phyloP scores from a whole-genome alignment of 352 stramenopile species.

The Globisporangium solare region DNA sequence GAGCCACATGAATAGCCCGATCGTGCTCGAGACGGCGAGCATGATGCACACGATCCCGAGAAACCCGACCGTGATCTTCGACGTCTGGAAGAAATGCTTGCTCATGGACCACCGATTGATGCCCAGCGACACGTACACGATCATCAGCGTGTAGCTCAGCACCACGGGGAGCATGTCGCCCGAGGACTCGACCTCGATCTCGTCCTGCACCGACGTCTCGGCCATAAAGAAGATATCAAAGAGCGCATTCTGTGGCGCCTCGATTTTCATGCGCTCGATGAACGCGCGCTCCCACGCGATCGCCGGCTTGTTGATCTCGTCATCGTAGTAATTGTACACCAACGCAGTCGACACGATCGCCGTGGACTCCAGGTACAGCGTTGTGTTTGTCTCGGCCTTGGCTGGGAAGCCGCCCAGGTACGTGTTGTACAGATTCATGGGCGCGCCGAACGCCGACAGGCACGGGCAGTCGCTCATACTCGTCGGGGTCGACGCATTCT shows the following conservation, averaged over 20 bases:
- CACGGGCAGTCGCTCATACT: conserved; percentile 67
- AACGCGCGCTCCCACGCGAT: conserved; percentile 67
- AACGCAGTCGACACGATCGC: conserved; percentile 51
- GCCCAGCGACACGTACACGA: conserved; percentile 63
- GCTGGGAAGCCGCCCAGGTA: conserved; percentile 51
- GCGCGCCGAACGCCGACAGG: conserved; percentile 50
- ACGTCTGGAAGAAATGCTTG: conserved; percentile 52
- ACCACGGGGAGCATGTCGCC: conserved; percentile 38
- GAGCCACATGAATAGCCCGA: conserved; percentile 64
- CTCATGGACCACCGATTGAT: conserved; percentile 54
- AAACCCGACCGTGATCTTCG: conserved; percentile 62
- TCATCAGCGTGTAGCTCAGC: conserved; percentile 61
- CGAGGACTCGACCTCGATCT: conserved; percentile 50
- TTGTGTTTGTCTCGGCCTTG: conserved; percentile 43
- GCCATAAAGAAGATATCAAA: conserved; percentile 68
- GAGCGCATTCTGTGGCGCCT: conserved; percentile 37
- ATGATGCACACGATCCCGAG: conserved; percentile 60
- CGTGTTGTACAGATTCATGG: conserved; percentile 72
- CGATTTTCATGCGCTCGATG: conserved; percentile 53
- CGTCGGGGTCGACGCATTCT: conserved; percentile 32
- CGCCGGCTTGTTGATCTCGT: conserved; percentile 33
- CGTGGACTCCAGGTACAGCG: conserved; percentile 36
- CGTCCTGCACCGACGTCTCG: conserved; percentile 50
- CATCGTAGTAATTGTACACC: conserved; percentile 62
- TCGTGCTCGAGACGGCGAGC: conserved; percentile 51